Percentiles rank a stretch among this genome's conserved stretches.
Conservation (phyloP, 2,329 filamentous ascomycete species). For the Myriosclerotinia scirpicola region DNA sequence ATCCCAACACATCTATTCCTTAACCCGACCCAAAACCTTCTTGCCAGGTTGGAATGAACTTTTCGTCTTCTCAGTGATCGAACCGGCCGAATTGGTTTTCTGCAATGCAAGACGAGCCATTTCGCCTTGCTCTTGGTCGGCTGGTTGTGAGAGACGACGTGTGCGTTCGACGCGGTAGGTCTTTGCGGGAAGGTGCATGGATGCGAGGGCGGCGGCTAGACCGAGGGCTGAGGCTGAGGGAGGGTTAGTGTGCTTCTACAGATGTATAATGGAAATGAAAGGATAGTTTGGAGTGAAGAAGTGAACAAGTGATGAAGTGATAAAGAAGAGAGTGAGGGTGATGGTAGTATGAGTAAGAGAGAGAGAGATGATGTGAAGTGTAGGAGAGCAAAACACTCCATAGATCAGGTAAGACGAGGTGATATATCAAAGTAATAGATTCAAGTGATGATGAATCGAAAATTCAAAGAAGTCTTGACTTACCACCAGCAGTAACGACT, state of each 20-base stretch:
- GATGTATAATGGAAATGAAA: no score
- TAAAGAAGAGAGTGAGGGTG: no score
- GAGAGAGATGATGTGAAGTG: background rate
- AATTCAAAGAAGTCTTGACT: background rate
- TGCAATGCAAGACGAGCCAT: slow-evolving; percentile 17
- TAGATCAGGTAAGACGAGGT: background rate
- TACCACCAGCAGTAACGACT: slow-evolving; percentile 21
- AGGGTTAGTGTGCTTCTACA: background rate
- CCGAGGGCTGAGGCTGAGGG: slow-evolving; percentile 18
- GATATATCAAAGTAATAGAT: background rate
- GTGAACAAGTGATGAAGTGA: background rate
- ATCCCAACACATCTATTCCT: background rate
- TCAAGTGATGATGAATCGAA: background rate
- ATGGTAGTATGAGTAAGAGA: background rate
- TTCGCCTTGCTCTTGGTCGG: slow-evolving; percentile 7
- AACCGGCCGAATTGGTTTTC: slow-evolving; percentile 17
- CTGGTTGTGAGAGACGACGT: slow-evolving; percentile 18
- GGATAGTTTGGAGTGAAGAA: background rate
- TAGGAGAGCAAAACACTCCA: background rate
- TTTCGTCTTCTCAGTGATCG: background rate
- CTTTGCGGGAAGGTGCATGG: slow-evolving; percentile 22
- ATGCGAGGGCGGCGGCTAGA: slow-evolving; percentile 20
- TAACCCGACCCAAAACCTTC: slow-evolving; percentile 16
- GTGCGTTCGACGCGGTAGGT: slow-evolving; percentile 20
- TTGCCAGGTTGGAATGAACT: slow-evolving; percentile 12